Evolutionary conservation across 2,329 filamentous ascomycete genomes (phyloP).

Genomic region (Cordyceps farinosa): DNA sequence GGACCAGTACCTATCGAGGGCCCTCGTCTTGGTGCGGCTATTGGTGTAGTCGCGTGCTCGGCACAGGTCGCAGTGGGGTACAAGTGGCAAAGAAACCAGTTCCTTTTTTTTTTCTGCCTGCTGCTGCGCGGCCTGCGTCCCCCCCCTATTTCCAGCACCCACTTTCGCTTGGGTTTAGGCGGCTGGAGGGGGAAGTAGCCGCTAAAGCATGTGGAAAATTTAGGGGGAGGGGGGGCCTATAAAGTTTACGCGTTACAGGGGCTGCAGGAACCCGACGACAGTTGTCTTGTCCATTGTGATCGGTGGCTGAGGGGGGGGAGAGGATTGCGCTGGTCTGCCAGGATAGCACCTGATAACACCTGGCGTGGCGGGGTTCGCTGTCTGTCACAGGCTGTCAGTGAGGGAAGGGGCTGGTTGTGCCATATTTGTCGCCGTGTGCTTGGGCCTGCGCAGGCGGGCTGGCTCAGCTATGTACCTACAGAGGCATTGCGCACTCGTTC

Average conservation of each 20-base stretch:
- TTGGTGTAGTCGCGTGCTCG: constrained; percentile 15
- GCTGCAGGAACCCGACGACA: not conserved
- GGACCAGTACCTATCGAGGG: not conserved
- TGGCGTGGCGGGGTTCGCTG: not conserved
- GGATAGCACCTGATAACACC: no score
- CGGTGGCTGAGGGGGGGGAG: not conserved
- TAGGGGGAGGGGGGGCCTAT: not conserved
- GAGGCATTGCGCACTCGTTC: not conserved
- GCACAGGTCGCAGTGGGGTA: constrained; percentile 1
- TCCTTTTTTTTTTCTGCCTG: constrained; percentile 1
- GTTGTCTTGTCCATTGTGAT: not conserved
- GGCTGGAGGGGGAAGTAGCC: not conserved
- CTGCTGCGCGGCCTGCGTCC: not conserved
- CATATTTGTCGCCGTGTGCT: not conserved
- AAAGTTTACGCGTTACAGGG: not conserved
- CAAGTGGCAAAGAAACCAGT: constrained; percentile 1
- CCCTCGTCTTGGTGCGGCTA: not conserved
- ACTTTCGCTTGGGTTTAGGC: constrained; percentile 1
- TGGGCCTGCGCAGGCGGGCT: not conserved
- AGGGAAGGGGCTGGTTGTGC: not conserved
- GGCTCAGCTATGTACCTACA: not conserved
- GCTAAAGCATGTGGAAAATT: not conserved
- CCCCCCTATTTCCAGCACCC: constrained; percentile 15
- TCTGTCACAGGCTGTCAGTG: not conserved
- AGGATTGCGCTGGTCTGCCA: no score